phyloP scores from a whole-genome alignment of 495 filamentous ascomycete genomes.

The Xylaria longipes region DNA sequence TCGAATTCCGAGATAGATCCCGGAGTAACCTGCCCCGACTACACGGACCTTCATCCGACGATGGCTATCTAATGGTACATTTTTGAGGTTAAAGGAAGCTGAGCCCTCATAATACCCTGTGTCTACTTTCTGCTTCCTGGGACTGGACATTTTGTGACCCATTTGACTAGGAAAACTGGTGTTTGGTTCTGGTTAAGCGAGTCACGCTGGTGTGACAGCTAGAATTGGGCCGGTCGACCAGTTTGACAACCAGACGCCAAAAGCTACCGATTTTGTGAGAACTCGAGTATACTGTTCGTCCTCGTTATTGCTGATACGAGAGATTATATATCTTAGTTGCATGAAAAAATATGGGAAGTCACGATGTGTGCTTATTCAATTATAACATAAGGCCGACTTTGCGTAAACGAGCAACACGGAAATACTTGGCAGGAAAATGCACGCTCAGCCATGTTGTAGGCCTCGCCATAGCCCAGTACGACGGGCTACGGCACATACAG shows the following conservation, averaged over 20 bases:
- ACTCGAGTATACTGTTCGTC: background rate
- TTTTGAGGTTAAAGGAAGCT: conserved; percentile 44
- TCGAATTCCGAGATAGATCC: conserved; percentile 48
- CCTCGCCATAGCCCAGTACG: background rate
- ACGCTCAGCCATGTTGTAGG: background rate
- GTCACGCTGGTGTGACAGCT: background rate
- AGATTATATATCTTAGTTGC: background rate
- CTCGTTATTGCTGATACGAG: background rate
- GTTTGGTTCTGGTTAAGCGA: background rate
- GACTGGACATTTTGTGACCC: background rate
- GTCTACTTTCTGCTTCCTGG: background rate
- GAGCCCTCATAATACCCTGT: background rate
- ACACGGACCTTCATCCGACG: conserved; percentile 54
- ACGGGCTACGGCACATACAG: conserved; percentile 6
- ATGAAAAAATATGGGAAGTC: background rate
- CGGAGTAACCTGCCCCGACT: conserved; percentile 58
- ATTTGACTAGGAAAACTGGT: background rate
- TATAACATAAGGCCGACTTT: background rate
- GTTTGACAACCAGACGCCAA: background rate
- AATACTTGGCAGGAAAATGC: background rate
- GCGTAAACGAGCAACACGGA: background rate
- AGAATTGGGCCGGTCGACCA: background rate
- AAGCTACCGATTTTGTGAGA: background rate
- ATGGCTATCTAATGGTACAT: conserved; percentile 51
- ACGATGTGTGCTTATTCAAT: too few relatives aligned